Evolutionary conservation across 768 basidiomycete species (phyloP).

Genomic region (Leccinum arenicola): DNA sequence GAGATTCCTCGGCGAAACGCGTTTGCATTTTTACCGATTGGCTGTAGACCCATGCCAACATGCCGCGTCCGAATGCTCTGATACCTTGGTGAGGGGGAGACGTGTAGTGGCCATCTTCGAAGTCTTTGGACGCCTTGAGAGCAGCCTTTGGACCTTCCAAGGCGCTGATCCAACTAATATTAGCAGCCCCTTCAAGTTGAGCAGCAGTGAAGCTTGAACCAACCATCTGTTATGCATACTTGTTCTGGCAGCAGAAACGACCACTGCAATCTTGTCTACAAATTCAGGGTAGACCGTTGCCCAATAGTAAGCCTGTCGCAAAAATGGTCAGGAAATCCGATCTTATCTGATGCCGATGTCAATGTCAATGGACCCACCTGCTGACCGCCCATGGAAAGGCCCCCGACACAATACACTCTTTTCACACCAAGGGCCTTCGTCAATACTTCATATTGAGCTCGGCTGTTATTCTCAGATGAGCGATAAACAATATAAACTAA

Average conservation of each 20-base stretch:
- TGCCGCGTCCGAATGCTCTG: constrained; percentile 53
- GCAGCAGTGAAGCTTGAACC: constrained; percentile 2
- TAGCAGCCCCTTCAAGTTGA: background rate
- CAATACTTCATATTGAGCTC: constrained; percentile 53
- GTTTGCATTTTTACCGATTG: constrained; percentile 62
- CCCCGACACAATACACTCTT: constrained; percentile 45
- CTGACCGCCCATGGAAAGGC: constrained; percentile 62
- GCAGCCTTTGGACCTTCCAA: constrained; percentile 56
- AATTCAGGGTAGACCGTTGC: constrained; percentile 52
- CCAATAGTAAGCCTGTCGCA: constrained; percentile 50
- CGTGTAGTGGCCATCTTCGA: constrained; percentile 50
- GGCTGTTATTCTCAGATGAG: constrained; percentile 32
- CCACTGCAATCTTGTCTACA: constrained; percentile 40
- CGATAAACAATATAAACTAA: background rate
- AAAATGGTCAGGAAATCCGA: background rate
- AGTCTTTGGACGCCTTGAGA: constrained; percentile 50
- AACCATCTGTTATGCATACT: constrained; percentile 55
- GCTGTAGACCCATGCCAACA: constrained; percentile 54
- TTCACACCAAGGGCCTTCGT: constrained; percentile 44
- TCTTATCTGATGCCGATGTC: background rate
- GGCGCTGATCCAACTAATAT: constrained; percentile 35
- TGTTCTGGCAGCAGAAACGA: constrained; percentile 54
- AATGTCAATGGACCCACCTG: constrained; percentile 26
- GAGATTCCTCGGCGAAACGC: constrained; percentile 68
- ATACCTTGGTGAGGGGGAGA: constrained; percentile 44